Conservation (phyloP, 2,329 filamentous ascomycete genomes). For the Stachybotrys chartarum region DNA sequence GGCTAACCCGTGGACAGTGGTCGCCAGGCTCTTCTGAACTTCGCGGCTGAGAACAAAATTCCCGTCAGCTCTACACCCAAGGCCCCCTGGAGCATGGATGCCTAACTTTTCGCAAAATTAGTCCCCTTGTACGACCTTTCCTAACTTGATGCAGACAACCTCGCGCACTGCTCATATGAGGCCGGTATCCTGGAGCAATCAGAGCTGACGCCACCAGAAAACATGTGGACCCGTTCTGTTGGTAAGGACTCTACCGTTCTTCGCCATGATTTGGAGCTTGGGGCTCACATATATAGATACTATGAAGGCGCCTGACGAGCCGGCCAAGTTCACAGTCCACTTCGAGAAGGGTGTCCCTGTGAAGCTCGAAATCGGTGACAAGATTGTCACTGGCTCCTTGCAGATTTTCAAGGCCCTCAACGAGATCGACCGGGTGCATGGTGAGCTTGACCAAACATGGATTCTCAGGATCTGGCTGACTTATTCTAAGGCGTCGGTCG, state of each 20-base stretch:
- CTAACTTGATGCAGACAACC: no score
- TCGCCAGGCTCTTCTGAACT: constrained; percentile 65
- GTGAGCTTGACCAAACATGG: not conserved
- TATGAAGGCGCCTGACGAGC: constrained; percentile 52
- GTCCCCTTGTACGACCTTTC: no score
- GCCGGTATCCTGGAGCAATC: constrained; percentile 48
- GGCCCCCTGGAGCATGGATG: constrained; percentile 58
- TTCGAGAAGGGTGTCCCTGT: constrained; percentile 61
- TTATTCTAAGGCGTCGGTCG: constrained; percentile 8
- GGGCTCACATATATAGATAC: constrained; percentile 38
- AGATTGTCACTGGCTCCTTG: constrained; percentile 53
- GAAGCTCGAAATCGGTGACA: constrained; percentile 49
- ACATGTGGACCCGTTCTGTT: constrained; percentile 62
- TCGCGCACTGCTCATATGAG: not conserved
- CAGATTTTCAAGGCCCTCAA: constrained; percentile 59
- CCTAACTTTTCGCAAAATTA: constrained; percentile 29
- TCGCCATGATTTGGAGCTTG: not conserved
- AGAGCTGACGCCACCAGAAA: constrained; percentile 50
- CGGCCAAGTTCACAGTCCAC: constrained; percentile 48
- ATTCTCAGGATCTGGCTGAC: constrained; percentile 1
- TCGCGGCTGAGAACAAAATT: constrained; percentile 58
- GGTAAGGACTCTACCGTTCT: not conserved
- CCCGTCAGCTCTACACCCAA: constrained; percentile 68
- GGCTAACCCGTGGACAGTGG: constrained; percentile 30
- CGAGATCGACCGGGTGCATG: constrained; percentile 38